Evolutionary conservation across 2,329 filamentous ascomycete species (phyloP), one percentile per base, ranked within the genome.

Genomic region (Coniella lustricola): DNA sequence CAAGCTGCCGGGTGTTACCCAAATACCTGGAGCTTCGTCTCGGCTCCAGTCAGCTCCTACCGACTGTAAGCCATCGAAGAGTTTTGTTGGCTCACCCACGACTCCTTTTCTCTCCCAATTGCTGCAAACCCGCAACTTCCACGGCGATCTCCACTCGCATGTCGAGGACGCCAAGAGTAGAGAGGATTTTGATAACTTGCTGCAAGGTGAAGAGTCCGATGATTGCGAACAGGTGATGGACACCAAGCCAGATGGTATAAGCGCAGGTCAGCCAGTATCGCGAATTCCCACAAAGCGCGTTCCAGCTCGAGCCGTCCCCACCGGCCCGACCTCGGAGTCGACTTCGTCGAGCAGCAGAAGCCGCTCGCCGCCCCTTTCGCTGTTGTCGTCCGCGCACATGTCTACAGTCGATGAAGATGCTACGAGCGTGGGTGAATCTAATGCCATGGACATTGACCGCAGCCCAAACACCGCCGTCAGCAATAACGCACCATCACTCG

Each of bases 401-500:
- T 25, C 47, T 29, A 18, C 39, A 17, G 41, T 55, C 40, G 55
- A 55, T 29, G 56, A 55, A 20, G 59, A 58, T 12, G 56, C 55
- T 18, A 61, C 66, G 21, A 61, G 65, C 37, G 59, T 73, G 34
- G 75, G 75, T 54, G 74, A 74, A 46, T 67, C 31, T 48, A 52
- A 50, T 40, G 16, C 50, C 48, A 71, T 81, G 60, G 78, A 82
- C 47, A 71, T 73, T 40, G 80, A 86, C 46, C 65, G 87, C 49
- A 87, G 83, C 58, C 85, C 85, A 4, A 81, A 81, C 57, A 85
- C 83, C 0, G 67, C 82, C 38, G 74, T 83, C 44, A 85, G 84
- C 63, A 88, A 88, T 64, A 86, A 87, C 56, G 85, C 86, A 8
- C 86, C 86, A 18, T 89, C 84, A 57, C 74, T 90, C 42, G 85